Evolutionary conservation across 768 basidiomycete genomes (phyloP), one percentile per base, ranked within the genome.

Genomic region (Crucibulum laeve): DNA sequence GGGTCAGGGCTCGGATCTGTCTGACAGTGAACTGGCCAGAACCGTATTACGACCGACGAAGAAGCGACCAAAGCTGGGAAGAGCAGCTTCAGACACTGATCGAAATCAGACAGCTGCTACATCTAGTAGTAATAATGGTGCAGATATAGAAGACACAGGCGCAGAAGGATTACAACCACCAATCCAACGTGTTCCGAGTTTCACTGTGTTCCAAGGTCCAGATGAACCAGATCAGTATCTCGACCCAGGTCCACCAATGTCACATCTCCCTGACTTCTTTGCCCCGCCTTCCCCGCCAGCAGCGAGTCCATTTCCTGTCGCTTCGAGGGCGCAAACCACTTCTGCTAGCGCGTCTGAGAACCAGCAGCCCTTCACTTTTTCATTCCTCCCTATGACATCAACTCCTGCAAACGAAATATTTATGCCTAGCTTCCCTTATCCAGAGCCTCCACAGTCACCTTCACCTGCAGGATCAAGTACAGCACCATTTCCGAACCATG

Each of bases 361-460:
- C 52, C 59, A 58, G n/a, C 73, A 71, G 35, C 70, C 71, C 1
- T 82, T 82, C 52, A 67, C 59, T 45, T 81, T 79, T 51, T 61
- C 66, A 37, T 79, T 77, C 51, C 61, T 71, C 23, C 74, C 75
- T 10, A 65, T 70, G n/a, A 60, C 76, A 7, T 73, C 77, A 23
- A 79, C 78, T 4, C 74, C 77, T n/a, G 69, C 65, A 14, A 67
- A 72, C 42, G 56, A 60, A 21, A 54, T 72, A 58, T 69, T 69
- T 54, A 53, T 74, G 63, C 60, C 71, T 10, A 66, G 55, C 43
- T 73, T 74, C 48, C 70, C 73, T 17, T 76, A 72, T 58, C 77
- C 77, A 5, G 77, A 80, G 53, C 69, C 76, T 14, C 78, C 79
- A 4, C 71, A 73, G 45, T 80, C 79, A 4, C 81, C 81, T 14